Evolutionary conservation across 352 stramenopile species (phyloP), one percentile per base, ranked within the genome.

Genomic region (Albugo laibachii): DNA sequence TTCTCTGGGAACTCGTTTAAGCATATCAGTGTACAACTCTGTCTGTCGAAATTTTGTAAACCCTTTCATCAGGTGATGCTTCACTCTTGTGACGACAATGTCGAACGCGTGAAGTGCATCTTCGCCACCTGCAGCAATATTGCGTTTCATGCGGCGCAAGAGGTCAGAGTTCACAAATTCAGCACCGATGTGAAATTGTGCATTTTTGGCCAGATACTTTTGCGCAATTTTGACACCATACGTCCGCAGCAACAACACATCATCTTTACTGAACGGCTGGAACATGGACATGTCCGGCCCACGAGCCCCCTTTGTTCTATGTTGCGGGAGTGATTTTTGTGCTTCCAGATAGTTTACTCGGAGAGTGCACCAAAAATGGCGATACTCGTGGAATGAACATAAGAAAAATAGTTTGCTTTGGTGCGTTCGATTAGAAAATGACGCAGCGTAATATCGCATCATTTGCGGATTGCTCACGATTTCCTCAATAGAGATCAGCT

Each of bases 181-280:
- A 12, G 48, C 43, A 18, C 69, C 72, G n/a, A 91, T 86, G 41
- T 80, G 76, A 45, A 91, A 91, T 39, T 82, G 75, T 21, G 78
- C 73, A 2, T 65, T 69, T 27, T 81, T 78, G 10, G 74, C 62
- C 8, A 91, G 48, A 42, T 91, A 91, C 50, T 91, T 91, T 54
- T 80, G 80, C 4, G 73, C 69, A 45, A 91, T 88, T 58, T 91
- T 91, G 13, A 86, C 73, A 35, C 78, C 78, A 42, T 88, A 91
- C 2, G 75, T 88, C 36, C 74, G 70, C 39, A 91, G 46, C 63
- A 87, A 78, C 47, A 83, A 62, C 43, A 82, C 72, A 41, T 86
- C 74, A 52, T 91, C 78, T 47, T 91, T 87, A n/a, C 57, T 73
- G 47, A 85, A 82, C 10, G 66, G 54, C 13, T 69, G 70, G 13